phyloP scores from a whole-genome alignment of 805 yeast species.

The Schizosaccharomyces japonicus region DNA sequence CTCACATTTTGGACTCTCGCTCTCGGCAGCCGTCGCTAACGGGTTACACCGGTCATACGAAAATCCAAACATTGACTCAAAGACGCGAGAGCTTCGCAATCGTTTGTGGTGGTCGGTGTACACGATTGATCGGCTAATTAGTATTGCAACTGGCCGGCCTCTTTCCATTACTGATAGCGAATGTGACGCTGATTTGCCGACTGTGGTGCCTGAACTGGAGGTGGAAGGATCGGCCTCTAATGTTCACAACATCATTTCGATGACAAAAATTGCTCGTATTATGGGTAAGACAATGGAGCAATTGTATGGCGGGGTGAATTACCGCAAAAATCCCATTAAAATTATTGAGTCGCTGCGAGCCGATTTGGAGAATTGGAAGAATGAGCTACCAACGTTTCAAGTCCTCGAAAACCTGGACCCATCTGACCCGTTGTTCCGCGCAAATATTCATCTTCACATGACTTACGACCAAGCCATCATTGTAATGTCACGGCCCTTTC shows the following conservation, averaged over 20 bases:
- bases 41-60: conserved; percentile 3
- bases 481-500: neutral
- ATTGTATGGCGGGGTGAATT: neutral
- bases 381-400: neutral
- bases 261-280: conserved; percentile 1
- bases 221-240: neutral
- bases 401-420: conserved; percentile 1
- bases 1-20: neutral
- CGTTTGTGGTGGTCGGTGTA: conserved; percentile 5
- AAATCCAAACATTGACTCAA: neutral
- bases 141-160: conserved; percentile 3
- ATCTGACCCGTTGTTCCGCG: neutral
- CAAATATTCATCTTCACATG: conserved; percentile 5
- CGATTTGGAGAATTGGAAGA: neutral
- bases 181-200: conserved; percentile 2
- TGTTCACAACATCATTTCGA: neutral
- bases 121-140: conserved; percentile 2
- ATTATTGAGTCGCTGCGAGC: neutral
- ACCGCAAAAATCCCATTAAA: neutral
- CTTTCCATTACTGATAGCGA: neutral
- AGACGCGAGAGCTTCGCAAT: neutral
- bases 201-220: conserved; percentile 1
- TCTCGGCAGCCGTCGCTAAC: conserved; percentile 1
- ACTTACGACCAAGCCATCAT: conserved; percentile 3
- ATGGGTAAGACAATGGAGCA: conserved; percentile 1